Percentiles rank a stretch among this genome's conserved stretches.
Evolutionary conservation across 2,329 filamentous ascomycete species (phyloP).

Genomic region (Cryphonectria carpinicola): DNA sequence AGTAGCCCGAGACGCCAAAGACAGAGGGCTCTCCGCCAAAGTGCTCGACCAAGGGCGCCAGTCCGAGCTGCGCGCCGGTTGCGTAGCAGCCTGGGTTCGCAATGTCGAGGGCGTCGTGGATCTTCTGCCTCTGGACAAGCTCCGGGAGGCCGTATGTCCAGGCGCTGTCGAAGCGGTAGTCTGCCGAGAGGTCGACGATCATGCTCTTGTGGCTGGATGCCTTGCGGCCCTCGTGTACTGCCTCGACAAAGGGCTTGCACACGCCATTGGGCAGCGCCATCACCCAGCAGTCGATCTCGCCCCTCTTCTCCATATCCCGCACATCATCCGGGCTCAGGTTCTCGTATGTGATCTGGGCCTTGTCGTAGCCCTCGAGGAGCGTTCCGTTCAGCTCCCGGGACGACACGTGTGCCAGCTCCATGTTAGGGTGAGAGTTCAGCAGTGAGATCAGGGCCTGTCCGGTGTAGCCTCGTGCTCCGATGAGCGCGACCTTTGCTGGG

Average conservation of each 20-base stretch:
- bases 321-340: slow-evolving; percentile 88
- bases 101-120: slow-evolving; percentile 80
- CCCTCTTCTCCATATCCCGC: slow-evolving; percentile 78
- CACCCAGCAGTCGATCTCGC: slow-evolving; percentile 92
- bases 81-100: slow-evolving; percentile 95
- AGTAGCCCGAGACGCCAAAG: slow-evolving; percentile 93
- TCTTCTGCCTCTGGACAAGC: slow-evolving; percentile 74
- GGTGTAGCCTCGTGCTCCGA: slow-evolving; percentile 91
- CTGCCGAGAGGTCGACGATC: slow-evolving; percentile 93
- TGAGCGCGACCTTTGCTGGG: slow-evolving; percentile 80
- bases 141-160: slow-evolving; percentile 95
- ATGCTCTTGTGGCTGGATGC: slow-evolving; percentile 62
- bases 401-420: slow-evolving; percentile 90
- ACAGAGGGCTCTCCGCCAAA: slow-evolving; percentile 79
- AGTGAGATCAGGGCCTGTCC: slow-evolving; percentile 88
- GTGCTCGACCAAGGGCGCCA: slow-evolving; percentile 77
- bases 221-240: slow-evolving; percentile 73
- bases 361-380: slow-evolving; percentile 86
- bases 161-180: slow-evolving; percentile 83
- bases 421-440: slow-evolving; percentile 83
- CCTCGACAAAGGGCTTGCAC: slow-evolving; percentile 91
- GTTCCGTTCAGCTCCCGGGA: slow-evolving; percentile 90
- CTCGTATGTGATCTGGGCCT: slow-evolving; percentile 90
- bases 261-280: slow-evolving; percentile 96
- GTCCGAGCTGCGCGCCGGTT: slow-evolving; percentile 87